phyloP scores from a whole-genome alignment of 495 filamentous ascomycete species.

The Jackrogersella multiformis region DNA sequence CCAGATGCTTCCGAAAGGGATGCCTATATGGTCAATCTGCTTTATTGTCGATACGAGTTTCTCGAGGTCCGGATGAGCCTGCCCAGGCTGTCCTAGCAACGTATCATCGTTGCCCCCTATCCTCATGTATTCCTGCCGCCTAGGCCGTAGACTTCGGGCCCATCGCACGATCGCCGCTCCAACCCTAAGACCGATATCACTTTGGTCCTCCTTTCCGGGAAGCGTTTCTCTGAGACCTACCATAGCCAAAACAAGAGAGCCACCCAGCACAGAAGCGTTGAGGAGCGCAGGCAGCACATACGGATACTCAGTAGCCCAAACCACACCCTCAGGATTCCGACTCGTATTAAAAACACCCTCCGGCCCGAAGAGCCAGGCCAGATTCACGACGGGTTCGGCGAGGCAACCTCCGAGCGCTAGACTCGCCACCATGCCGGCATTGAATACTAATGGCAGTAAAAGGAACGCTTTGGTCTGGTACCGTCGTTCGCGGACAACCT shows the following conservation, averaged over 20 bases:
- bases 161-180: conserved; percentile 19
- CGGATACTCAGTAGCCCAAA: conserved; percentile 47
- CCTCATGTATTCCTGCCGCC: conserved; percentile 24
- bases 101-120: conserved; percentile 30
- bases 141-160: conserved; percentile 46
- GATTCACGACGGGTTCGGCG: conserved; percentile 73
- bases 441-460: conserved; percentile 83
- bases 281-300: conserved; percentile 54
- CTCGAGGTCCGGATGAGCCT: conserved; percentile 42
- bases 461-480: conserved; percentile 81
- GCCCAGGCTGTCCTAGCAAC: conserved; percentile 41
- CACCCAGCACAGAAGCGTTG: conserved; percentile 37
- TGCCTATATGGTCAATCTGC: conserved; percentile 44
- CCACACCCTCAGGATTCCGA: conserved; percentile 43
- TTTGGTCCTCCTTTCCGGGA: conserved; percentile 43
- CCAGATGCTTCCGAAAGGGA: conserved; percentile 68
- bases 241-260: conserved; percentile 38
- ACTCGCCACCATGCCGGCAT: conserved; percentile 70
- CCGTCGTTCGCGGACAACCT: conserved; percentile 69
- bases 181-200: conserved; percentile 43
- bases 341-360: conserved; percentile 48
- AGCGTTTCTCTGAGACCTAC: conserved; percentile 41
- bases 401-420: conserved; percentile 70
- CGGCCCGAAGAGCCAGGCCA: conserved; percentile 72
- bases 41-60: conserved; percentile 33